Percentiles rank a stretch among this genome's conserved stretches.
These are phyloP conservation scores for Fallopia convolvulus DNA, from an alignment of 148 eudicot genomes.

Conservation along the genomic window DNA sequence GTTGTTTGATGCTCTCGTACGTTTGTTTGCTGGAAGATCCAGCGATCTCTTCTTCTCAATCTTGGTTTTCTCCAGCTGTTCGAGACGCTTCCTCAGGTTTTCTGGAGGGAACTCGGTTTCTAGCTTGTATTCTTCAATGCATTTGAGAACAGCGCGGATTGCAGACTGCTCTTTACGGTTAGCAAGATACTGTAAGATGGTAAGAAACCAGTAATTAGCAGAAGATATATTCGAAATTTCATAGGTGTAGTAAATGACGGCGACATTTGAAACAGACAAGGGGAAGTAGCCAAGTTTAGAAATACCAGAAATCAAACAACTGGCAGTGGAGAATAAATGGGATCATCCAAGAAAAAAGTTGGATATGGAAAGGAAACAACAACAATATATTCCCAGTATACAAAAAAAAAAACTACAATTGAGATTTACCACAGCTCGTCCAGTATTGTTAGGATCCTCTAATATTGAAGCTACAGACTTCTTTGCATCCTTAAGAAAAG, in stretches of 20 bases:
- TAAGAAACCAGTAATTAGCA: neutral
- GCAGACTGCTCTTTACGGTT: constrained; percentile 97
- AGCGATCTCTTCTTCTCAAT: constrained; percentile 71
- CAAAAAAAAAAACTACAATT: neutral
- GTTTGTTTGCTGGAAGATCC: constrained; percentile 61
- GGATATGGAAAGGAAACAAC: constrained; percentile 30
- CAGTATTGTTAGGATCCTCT: constrained; percentile 73
- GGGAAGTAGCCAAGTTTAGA: neutral
- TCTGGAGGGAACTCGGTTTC: constrained; percentile 71
- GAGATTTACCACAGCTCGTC: constrained; percentile 43
- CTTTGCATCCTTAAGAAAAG: constrained; percentile 85
- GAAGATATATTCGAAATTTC: neutral
- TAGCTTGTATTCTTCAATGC: constrained; percentile 96
- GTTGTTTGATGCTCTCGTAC: constrained; percentile 71
- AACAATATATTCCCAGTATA: neutral
- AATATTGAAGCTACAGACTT: constrained; percentile 64
- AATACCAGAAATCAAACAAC: neutral
- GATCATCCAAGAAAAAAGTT: neutral
- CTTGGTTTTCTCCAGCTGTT: constrained; percentile 78
- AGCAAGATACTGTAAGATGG: constrained; percentile 57
- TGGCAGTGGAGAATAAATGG: neutral
- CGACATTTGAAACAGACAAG: neutral
- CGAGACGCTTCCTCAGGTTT: constrained; percentile 73
- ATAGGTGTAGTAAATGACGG: neutral
- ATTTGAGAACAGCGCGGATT: constrained; percentile 78